phyloP scores from a whole-genome alignment of 2,329 filamentous ascomycete species.

The Didymella arachidicola region DNA sequence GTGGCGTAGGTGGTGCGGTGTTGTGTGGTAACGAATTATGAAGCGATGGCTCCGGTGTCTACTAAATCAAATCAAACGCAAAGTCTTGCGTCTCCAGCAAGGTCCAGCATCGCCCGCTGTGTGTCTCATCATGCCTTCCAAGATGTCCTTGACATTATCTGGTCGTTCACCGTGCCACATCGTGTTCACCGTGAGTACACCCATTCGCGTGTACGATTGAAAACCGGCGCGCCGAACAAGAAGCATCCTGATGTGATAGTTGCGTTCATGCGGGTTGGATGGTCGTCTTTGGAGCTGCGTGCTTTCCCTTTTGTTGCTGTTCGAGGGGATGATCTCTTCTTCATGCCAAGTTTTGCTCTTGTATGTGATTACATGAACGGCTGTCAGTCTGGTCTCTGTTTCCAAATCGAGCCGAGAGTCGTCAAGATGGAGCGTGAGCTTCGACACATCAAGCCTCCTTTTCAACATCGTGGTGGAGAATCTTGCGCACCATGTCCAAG shows the following conservation, averaged over 20 bases:
- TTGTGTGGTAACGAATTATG: too few relatives aligned
- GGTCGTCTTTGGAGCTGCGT: not conserved
- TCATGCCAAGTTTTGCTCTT: not conserved
- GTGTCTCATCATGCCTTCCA: conserved; percentile 1
- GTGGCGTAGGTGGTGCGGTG: conserved; percentile 5
- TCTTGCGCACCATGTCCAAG: not conserved
- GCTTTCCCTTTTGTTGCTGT: too few relatives aligned
- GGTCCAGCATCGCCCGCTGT: too few relatives aligned
- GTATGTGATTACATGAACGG: conserved; percentile 2
- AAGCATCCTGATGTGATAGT: conserved; percentile 4
- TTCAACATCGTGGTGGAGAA: not conserved
- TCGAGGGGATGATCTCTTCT: not conserved
- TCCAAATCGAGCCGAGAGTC: not conserved
- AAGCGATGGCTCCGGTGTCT: not conserved
- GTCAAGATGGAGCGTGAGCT: not conserved
- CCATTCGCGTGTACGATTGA: not conserved
- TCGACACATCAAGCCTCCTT: not conserved
- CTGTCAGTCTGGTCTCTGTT: not conserved
- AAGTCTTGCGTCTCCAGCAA: conserved; percentile 1
- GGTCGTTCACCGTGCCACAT: conserved; percentile 1
- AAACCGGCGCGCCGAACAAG: not conserved
- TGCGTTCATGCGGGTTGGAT: conserved; percentile 2
- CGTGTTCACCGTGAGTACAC: not conserved
- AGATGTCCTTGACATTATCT: not conserved
- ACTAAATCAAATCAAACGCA: conserved; percentile 1